These are phyloP conservation scores for Sporothrix euskadiensis DNA, from an alignment of 2,329 filamentous ascomycete genomes.

Conservation along the genomic window DNA sequence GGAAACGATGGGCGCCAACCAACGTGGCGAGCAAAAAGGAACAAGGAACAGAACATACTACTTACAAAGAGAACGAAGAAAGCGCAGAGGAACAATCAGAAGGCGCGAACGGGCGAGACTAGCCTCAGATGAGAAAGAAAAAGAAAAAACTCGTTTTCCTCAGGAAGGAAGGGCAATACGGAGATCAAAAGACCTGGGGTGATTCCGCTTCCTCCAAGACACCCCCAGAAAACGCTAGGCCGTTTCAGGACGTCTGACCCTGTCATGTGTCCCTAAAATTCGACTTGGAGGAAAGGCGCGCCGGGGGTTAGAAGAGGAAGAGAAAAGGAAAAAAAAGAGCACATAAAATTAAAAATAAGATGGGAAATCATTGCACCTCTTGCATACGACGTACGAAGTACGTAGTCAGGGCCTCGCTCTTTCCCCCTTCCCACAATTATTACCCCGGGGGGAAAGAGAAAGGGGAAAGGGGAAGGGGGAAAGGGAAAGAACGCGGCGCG, in stretches of 20 bases:
- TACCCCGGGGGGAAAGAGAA: slow-evolving; percentile 5
- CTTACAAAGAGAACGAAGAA: not conserved
- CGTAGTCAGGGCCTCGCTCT: not conserved
- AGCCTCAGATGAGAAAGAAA: not conserved
- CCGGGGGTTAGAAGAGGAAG: not conserved
- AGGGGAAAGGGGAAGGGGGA: not conserved
- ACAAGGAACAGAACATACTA: not conserved
- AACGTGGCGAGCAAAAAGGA: slow-evolving; percentile 16
- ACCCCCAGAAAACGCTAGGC: slow-evolving; percentile 25
- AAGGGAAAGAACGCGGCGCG: slow-evolving; percentile 6
- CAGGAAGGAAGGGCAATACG: slow-evolving; percentile 8
- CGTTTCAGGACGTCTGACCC: slow-evolving; percentile 10
- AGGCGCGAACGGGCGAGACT: slow-evolving; percentile 5
- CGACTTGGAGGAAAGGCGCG: not conserved
- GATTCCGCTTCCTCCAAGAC: slow-evolving; percentile 13
- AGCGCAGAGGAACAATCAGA: not conserved
- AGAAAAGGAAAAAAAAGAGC: not conserved
- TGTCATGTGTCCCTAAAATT: slow-evolving; percentile 28
- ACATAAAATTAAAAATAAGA: not conserved
- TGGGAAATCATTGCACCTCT: not conserved
- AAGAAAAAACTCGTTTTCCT: slow-evolving; percentile 1
- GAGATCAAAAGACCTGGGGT: slow-evolving; percentile 18
- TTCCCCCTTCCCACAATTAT: not conserved
- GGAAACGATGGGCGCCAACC: slow-evolving; percentile 9
- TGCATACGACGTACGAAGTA: not conserved